Base-by-base conservation (phyloP, 2,329 filamentous ascomycete genomes). In the Exophiala sp. region DNA sequence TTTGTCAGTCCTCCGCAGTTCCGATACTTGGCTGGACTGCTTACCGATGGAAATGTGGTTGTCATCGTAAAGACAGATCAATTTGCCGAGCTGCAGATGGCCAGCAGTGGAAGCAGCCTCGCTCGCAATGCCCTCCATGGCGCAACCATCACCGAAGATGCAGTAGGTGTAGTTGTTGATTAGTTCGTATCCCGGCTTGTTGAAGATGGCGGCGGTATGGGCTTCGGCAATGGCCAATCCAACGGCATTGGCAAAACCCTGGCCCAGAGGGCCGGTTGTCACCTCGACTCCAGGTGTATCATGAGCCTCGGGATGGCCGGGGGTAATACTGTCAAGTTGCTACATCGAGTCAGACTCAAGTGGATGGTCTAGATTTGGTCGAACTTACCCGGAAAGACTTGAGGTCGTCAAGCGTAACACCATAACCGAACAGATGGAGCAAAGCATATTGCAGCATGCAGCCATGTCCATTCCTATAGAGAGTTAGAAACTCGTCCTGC, bases 391-490 rank as follows among this genome's bases (percentile, higher is more conserved):
- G 86, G 87, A 98, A 98, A 64, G 77, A 74, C 83, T 97, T 98
- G 63, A 98, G 73, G 74, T 97, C 93, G 66, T 98, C 87, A 56
- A 98, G 77, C 66, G 81, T 80, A 63, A 98, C 64, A 58, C 75
- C 81, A 71, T 95, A 98, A 71, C 93, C 93, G 73, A 90, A 95
- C 50, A 98, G 80, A 78, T 98, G 93, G 65, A 98, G 86, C 63
- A 98, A 81, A 66, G 91, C 86, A 83, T 98, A 98, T 72, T 96
- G 93, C 55, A 98, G 88, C 90, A 98, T 95, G 82, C 93, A 98
- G 64, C 85, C 93, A 76, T 98, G 93, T 64, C 93, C 93, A 79
- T 98, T 98, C 56, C 90, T 96, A 64, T 44, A 45, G 21, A 6
- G 35, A 23, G 53, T 58, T 42, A 60, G 56, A 21, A 1, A n/a